Base-by-base conservation (phyloP, 768 basidiomycete genomes). In the Xerocomellus amylosporus region DNA sequence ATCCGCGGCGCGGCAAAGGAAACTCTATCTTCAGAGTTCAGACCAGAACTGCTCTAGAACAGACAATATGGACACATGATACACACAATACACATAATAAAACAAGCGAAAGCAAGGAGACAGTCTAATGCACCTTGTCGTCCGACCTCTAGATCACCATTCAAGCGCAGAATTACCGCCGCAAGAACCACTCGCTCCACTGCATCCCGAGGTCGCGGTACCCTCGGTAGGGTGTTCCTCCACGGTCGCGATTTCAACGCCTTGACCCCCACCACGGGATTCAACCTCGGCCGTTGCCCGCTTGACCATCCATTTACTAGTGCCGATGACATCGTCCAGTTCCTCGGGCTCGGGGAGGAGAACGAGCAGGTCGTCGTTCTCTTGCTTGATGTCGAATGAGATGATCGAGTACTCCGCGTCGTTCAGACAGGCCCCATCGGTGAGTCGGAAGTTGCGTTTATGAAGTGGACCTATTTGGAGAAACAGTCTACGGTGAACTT, bases 381-480 rank as follows among this genome's bases (percentile, higher is more conserved):
- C 76, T 45, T 75, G 74, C 44, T 77, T 77, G 28, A 79, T 79
- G 28, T 86, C 80, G 56, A 89, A 89, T 0, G 83, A 67, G 53
- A 86, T 71, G 51, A 88, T 81, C 47, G 76, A 75, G 68, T 83
- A 86, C 8, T 82, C 77, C 20, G 67, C 59, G 60, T 87, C 84
- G 57, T 80, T 85, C 28, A 84, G 60, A 62, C 86, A 87, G 39
- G 75, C 72, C 1, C 87, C 87, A 3, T 72, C 73, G 4, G 72
- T 70, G 22, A 88, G 73, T 13, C 75, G 72, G 68, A 83, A 88
- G 67, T 87, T 86, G 20, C 82, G 74, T 67, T 86, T 88, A 70
- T 86, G 86, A 45, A 87, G 73, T 1, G 86, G 86, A 60, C 83
- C 79, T 64, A 68, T 46, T 53, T 24, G 9, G n/a, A 44, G 3